Evolutionary conservation across 2,329 filamentous ascomycete genomes (phyloP), one percentile per base, ranked within the genome.

Genomic region (Aspergillus quadrilineatus): DNA sequence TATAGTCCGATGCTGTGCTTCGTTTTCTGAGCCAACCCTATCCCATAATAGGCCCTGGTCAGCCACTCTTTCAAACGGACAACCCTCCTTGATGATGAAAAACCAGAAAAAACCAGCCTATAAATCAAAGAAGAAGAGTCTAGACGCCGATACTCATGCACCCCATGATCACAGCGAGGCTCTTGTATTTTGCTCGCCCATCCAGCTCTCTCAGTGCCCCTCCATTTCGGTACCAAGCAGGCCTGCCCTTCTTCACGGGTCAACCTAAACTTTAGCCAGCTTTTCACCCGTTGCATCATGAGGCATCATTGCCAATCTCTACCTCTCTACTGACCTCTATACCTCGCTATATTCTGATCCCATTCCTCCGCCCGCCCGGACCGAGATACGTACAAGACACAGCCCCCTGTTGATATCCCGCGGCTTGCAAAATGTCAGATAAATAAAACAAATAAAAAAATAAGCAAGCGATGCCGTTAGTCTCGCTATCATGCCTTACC

Each of bases 1-100:
- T 53, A 59, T 49, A 43, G 43, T n/a, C 7, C 26, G 43, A 46
- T 47, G 47, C 37, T 34, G 32, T 60, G 60, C 60, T 63, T 60
- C 57, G 57, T 50, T 47, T 50, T 45, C 34, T 34, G 34, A 48
- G 29, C 22, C 30, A 30, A n/a, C 53, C 17, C 34, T 17, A 37
- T 51, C 55, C 60, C 62, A 62, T 63, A 15, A 55, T 53, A 41
- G 29, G 14, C 29, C 17, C 34, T 26, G 39, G 42, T 37, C 43
- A 37, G 39, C 50, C 32, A 26, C 7, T 28, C 30, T 29, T 28
- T 10, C 17, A 17, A 22, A 42, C n/a, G 22, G 30, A 17, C 50
- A 28, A 45, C 50, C 50, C 50, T 37, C 32, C 50, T 45, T 52
- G 7, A 36, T 41, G 5, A 15, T 4, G 17, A 42, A 22, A 22